A percentile compares a stretch with the other conserved stretches of the same genome.
phyloP scores from a whole-genome alignment of 106 monocot genomes.

The Vanilla planifolia region DNA sequence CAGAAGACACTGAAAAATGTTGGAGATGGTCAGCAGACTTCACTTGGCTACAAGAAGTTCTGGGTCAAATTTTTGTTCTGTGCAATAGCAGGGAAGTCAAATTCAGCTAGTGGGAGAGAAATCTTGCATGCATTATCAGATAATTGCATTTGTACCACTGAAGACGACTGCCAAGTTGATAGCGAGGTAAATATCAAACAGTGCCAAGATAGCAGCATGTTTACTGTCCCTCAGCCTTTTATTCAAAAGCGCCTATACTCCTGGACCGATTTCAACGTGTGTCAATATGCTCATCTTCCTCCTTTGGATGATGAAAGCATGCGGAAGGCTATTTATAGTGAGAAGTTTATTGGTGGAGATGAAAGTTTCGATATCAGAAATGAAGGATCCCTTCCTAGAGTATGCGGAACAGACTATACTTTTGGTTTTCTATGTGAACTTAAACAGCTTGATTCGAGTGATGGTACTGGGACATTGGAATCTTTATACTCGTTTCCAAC shows the following conservation, averaged over 20 bases:
- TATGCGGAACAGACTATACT: slow-evolving; percentile 49
- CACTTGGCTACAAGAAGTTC: slow-evolving; percentile 12
- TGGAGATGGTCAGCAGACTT: slow-evolving; percentile 10
- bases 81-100: slow-evolving; percentile 30
- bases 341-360: slow-evolving; percentile 11
- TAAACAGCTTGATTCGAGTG: slow-evolving; percentile 14
- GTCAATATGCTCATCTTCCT: slow-evolving; percentile 59
- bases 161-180: too few species aligned
- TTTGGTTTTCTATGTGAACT: slow-evolving; percentile 56
- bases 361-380: background rate
- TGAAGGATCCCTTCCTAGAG: slow-evolving; percentile 12
- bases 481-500: slow-evolving; percentile 70
- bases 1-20: slow-evolving; percentile 4
- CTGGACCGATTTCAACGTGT: slow-evolving; percentile 70
- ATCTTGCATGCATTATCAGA: too few species aligned
- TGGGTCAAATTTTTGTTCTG: slow-evolving; percentile 63
- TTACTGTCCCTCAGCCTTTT: slow-evolving; percentile 41
- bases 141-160: background rate
- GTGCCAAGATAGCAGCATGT: background rate
- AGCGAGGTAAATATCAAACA: too few species aligned
- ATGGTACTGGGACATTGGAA: slow-evolving; percentile 42
- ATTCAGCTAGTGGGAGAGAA: background rate
- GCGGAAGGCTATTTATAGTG: slow-evolving; percentile 54
- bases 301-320: slow-evolving; percentile 74
- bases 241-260: slow-evolving; percentile 26